These are phyloP conservation scores for Podila clonocystis DNA, from an alignment of 192 early-diverging fungal species.

Conservation along the genomic window DNA sequence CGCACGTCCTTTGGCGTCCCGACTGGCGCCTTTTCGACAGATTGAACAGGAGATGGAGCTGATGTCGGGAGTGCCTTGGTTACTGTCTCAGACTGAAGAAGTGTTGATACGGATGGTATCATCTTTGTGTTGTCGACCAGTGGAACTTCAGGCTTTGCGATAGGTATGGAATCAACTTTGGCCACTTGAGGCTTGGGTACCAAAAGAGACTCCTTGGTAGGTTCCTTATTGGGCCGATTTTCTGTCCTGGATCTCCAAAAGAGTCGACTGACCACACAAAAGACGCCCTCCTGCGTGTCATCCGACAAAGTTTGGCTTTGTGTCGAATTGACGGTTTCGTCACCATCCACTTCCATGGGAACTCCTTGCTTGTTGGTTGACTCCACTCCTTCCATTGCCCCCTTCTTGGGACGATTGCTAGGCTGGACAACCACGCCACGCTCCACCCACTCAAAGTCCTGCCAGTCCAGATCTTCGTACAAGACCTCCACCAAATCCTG, in stretches of 20 bases:
- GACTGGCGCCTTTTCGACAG: too few relatives aligned
- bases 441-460: slow-evolving; percentile 52
- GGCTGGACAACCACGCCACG: slow-evolving; percentile 49
- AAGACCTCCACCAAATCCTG: slow-evolving; percentile 24
- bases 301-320: neutral
- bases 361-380: slow-evolving; percentile 5
- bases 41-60: too few relatives aligned
- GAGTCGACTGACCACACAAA: slow-evolving; percentile 47
- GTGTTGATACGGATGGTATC: neutral
- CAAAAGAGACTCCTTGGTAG: neutral
- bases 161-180: neutral
- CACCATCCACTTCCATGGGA: slow-evolving; percentile 1
- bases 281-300: slow-evolving; percentile 38
- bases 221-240: neutral
- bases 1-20: too few relatives aligned
- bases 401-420: slow-evolving; percentile 12
- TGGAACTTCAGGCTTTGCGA: neutral
- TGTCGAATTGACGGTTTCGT: neutral
- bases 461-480: slow-evolving; percentile 49
- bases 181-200: neutral
- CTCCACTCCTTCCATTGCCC: slow-evolving; percentile 36
- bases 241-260: slow-evolving; percentile 44
- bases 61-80: neutral
- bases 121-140: neutral
- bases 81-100: neutral